Conservation (phyloP, 257 asterid genomes). For the Nicotiana tomentosiformis region DNA sequence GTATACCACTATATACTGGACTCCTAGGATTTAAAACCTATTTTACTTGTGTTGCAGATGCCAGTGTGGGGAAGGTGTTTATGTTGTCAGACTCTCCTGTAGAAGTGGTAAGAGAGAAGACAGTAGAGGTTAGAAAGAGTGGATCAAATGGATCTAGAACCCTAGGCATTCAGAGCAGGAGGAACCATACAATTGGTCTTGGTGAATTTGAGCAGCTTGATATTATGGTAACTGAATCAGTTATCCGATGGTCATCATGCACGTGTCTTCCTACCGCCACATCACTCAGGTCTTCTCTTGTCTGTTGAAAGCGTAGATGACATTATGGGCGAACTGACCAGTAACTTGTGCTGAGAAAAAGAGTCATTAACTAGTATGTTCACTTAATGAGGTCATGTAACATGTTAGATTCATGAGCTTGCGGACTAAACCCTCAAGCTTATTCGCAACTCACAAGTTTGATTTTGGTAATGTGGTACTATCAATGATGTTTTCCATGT, state of each 20-base stretch:
- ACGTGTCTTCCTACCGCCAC: constrained; percentile 55
- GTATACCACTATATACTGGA: not conserved
- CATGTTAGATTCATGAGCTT: constrained; percentile 2
- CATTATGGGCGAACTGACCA: not conserved
- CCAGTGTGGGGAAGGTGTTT: constrained; percentile 14
- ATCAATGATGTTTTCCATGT: not conserved
- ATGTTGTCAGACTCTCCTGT: constrained; percentile 17
- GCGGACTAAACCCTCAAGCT: constrained; percentile 3
- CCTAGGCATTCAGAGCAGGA: constrained; percentile 45
- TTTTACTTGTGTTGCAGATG: constrained; percentile 16
- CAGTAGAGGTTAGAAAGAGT: constrained; percentile 24
- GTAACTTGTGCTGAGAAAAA: constrained; percentile 7
- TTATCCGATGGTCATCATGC: constrained; percentile 83
- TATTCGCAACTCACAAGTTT: not conserved
- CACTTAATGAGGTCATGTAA: constrained; percentile 1
- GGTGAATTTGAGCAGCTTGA: constrained; percentile 61
- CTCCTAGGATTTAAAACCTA: not conserved
- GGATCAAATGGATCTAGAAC: constrained; percentile 22
- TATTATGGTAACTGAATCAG: constrained; percentile 55
- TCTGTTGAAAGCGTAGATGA: constrained; percentile 33
- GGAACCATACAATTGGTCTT: constrained; percentile 63
- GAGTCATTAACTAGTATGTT: not conserved
- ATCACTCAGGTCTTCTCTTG: constrained; percentile 69
- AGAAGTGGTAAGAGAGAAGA: constrained; percentile 21
- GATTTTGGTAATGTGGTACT: not conserved